Conservation (phyloP, 75 land plant genomes). For the Chamaecyparis obtusa region DNA sequence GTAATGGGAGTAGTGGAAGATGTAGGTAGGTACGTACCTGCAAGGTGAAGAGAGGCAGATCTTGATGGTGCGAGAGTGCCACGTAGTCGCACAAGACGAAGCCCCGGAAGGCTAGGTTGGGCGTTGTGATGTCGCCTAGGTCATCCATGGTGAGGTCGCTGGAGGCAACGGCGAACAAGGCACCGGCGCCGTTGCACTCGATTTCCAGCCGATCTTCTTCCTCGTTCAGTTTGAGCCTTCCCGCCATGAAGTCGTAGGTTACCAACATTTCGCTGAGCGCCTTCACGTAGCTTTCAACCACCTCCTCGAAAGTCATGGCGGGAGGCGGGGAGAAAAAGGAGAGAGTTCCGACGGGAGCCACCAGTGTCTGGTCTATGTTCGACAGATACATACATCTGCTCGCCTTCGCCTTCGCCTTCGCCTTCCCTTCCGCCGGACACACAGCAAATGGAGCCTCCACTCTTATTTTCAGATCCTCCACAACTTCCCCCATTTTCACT, state of each 20-base stretch:
- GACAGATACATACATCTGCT: constrained; percentile 24
- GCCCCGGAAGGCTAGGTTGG: constrained; percentile 23
- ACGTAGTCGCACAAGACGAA: constrained; percentile 6
- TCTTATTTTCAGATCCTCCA: not conserved
- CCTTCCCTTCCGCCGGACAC: not conserved
- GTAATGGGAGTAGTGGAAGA: too few species aligned
- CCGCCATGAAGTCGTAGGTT: constrained; percentile 38
- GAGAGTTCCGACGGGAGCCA: constrained; percentile 31
- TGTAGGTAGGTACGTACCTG: not conserved
- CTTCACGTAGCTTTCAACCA: constrained; percentile 7
- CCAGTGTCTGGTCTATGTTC: constrained; percentile 34
- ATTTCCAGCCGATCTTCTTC: constrained; percentile 30
- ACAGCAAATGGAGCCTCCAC: constrained; percentile 6
- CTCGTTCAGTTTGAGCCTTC: constrained; percentile 27
- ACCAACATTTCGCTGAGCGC: constrained; percentile 20
- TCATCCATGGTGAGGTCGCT: constrained; percentile 14
- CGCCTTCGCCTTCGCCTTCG: not conserved
- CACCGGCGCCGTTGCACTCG: constrained; percentile 42
- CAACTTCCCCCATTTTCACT: not conserved
- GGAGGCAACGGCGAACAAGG: constrained; percentile 22
- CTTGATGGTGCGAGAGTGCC: not conserved
- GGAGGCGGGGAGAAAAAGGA: constrained; percentile 30
- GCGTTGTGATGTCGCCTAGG: constrained; percentile 33
- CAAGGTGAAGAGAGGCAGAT: not conserved
- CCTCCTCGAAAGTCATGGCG: constrained; percentile 7